Conservation (phyloP, 306 rosid species). For the Vigna nakashimae region DNA sequence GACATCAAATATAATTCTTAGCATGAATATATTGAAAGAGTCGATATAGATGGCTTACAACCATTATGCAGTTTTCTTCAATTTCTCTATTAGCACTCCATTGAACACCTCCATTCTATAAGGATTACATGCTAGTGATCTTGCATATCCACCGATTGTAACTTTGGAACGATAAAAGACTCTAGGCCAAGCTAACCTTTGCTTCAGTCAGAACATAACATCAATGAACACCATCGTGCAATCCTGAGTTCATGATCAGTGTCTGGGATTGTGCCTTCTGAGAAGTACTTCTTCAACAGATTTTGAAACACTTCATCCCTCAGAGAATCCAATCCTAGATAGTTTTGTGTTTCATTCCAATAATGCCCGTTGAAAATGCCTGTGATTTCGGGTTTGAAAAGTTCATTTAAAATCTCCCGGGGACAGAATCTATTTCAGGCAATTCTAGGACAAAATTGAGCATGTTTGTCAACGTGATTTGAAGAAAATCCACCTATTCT, state of each 20-base stretch:
- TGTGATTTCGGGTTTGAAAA: slow-evolving; percentile 85
- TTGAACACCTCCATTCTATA: slow-evolving; percentile 87
- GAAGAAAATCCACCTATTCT: no score
- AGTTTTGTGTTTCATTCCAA: slow-evolving; percentile 89
- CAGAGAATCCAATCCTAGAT: slow-evolving; percentile 83
- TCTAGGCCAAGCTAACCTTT: slow-evolving; percentile 62
- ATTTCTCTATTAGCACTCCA: slow-evolving; percentile 68
- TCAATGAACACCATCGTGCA: slow-evolving; percentile 80
- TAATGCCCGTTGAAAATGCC: slow-evolving; percentile 87
- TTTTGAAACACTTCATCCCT: slow-evolving; percentile 70
- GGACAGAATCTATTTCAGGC: no score
- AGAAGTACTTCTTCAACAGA: slow-evolving; percentile 70
- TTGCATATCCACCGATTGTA: slow-evolving; percentile 86
- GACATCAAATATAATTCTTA: no score
- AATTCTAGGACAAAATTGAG: no score
- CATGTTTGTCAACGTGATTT: no score
- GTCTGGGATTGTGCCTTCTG: slow-evolving; percentile 73
- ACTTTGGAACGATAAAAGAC: slow-evolving; percentile 77
- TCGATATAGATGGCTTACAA: no score
- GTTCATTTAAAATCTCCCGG: slow-evolving; percentile 25
- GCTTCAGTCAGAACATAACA: slow-evolving; percentile 59
- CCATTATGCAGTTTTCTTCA: slow-evolving; percentile 52
- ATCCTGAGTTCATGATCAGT: slow-evolving; percentile 84
- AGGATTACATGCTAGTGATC: slow-evolving; percentile 78
- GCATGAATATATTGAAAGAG: no score